Percentiles rank a stretch among this genome's conserved stretches.
Conservation (phyloP, 257 asterid species). For the Petunia secreta region DNA sequence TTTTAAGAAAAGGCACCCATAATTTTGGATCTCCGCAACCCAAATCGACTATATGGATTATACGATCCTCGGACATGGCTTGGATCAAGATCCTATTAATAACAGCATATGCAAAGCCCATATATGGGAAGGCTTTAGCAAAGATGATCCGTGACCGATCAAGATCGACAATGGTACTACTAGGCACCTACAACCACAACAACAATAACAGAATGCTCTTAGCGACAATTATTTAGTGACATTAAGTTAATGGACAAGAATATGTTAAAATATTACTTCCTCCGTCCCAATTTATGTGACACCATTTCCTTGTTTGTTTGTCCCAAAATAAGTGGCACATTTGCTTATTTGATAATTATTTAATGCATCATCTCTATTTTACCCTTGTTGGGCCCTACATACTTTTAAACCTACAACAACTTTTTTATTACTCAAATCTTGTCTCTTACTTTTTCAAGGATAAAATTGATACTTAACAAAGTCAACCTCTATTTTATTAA, state of each 20-base stretch:
- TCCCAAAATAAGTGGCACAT: no score
- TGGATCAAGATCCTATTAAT: slow-evolving; percentile 40
- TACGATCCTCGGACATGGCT: slow-evolving; percentile 36
- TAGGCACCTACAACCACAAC: not conserved
- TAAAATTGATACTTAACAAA: no score
- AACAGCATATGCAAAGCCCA: slow-evolving; percentile 43
- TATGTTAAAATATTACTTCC: no score
- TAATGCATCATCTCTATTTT: no score
- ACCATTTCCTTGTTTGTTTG: no score
- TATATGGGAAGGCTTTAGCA: slow-evolving; percentile 38
- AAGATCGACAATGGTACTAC: slow-evolving; percentile 22
- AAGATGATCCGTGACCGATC: slow-evolving; percentile 39
- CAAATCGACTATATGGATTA: slow-evolving; percentile 54
- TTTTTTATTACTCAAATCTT: no score
- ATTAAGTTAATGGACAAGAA: not conserved
- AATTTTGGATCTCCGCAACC: slow-evolving; percentile 44
- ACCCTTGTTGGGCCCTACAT: no score
- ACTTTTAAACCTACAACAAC: no score
- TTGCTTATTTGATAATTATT: no score
- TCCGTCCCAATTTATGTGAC: not conserved
- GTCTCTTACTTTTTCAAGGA: no score
- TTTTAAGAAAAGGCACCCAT: slow-evolving; percentile 52
- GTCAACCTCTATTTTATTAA: no score
- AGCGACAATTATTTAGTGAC: no score
- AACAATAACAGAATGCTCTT: not conserved